Evolutionary conservation across 345 rosid species (phyloP), one percentile per base, ranked within the genome.

Genomic region (Ceriops tagal): DNA sequence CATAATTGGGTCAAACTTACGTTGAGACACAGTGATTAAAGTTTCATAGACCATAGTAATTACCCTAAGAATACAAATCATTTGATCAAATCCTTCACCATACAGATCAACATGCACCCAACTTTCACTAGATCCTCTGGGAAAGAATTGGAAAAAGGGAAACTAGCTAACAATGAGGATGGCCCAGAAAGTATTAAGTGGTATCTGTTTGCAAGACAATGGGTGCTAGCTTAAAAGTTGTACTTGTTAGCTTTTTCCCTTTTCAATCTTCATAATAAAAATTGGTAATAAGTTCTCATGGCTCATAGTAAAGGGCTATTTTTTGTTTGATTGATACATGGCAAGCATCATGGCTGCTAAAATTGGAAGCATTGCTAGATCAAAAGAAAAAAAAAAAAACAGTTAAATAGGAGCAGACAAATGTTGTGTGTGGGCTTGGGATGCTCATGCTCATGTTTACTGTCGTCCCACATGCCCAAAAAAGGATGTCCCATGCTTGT

Each of bases 1-100:
- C 46, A 67, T 43, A 56, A 67, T 30, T 80, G 77, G 60, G 82
- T 62, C 83, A 73, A 62, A 82, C 79, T 69, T 64, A 65, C 67
- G 73, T 73, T 65, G 64, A 52, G 75, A 72, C 80, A 73, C 47
- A 72, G 68, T 19, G 73, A 71, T 73, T 69, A 66, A 79, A 82
- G 88, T 83, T 80, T 83, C 84, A 73, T 81, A 79, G 85, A 81
- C 83, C 68, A 73, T 67, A 69, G 86, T 88, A 64, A 88, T 86
- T 72, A 67, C 78, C 53, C 61, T 51, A 75, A 58, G 67, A 70
- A 72, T 60, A 66, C 60, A 71, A 70, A 78, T 78, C 69, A 76
- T 68, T 64, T 73, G 70, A 75, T 81, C 63, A 65, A 61, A 71
- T 75, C 73, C 49, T 0, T 43, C 49, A 13, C 49, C 18, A 43